Base-by-base conservation (phyloP, 441 rosid genomes). In the Raphanus hybrid region DNA sequence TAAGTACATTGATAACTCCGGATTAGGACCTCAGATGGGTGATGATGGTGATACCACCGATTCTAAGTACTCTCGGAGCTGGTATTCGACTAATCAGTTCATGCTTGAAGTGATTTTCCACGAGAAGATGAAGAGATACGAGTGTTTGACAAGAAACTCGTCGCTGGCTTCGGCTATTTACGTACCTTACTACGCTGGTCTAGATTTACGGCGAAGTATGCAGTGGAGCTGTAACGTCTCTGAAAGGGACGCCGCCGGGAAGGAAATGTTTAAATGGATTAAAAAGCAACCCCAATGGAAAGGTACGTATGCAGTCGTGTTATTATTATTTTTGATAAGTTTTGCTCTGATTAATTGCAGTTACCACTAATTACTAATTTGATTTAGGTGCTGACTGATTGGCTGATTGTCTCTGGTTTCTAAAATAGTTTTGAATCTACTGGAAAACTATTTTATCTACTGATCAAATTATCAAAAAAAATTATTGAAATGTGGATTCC, bases 111-210 rank as follows among this genome's bases (percentile, higher is more conserved):
- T 76, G 0, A 84, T 84, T 7, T 84, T 84, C 10, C 84, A 75
- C 32, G 77, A 80, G 83, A 77, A 85, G 71, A 88, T 92, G 86
- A 84, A 87, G 77, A 80, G 74, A 8, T 88, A 92, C 77, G 27
- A 77, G 43, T 91, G 96, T 26, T 81, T 88, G 55, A 90, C 96
- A 0, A 76, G 66, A 18, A 82, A 93, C 26, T 87, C 90, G 0
- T 84, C 89, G 0, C 7, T 82, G 9, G 97, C 97, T 50, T 87
- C 92, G 0, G 91, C 90, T 1, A 10, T 91, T 84, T 92, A 70
- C 11, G 43, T 92, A 2, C 96, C 97, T 4, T 88, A 75, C 3
- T 89, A 85, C 8, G 82, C 88, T 1, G 97, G 94, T 3, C 81
- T 89, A 0, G 92, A 90, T 48, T 35, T 89, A 4, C 85, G 88